Percentiles rank a stretch among this genome's conserved stretches.
phyloP scores from a whole-genome alignment of 208 protist species.

The Strigomonas culicis region DNA sequence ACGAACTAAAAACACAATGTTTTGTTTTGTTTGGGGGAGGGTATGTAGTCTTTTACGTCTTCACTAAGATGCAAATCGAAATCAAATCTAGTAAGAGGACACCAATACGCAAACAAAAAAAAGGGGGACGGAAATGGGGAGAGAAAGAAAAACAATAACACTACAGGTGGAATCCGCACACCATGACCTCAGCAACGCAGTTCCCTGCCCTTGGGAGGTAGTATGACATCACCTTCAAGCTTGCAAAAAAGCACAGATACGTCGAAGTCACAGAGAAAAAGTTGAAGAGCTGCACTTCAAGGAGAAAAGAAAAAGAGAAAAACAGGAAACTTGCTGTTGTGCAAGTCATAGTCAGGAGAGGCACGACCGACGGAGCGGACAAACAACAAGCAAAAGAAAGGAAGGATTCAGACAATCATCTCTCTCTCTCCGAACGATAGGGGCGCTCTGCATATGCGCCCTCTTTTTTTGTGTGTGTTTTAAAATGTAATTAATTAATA shows the following conservation, averaged over 20 bases:
- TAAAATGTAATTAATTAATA: slow-evolving; percentile 5
- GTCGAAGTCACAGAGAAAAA: too few relatives aligned
- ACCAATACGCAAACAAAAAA: not conserved
- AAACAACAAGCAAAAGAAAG: not conserved
- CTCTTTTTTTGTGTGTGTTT: too few relatives aligned
- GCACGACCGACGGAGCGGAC: not conserved
- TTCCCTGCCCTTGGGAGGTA: too few relatives aligned
- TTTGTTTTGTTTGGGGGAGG: too few relatives aligned
- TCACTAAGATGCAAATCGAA: too few relatives aligned
- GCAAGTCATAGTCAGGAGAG: not conserved
- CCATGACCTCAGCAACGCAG: too few relatives aligned
- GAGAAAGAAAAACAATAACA: not conserved
- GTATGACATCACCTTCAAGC: too few relatives aligned
- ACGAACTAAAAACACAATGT: not conserved
- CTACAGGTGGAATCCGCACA: not conserved
- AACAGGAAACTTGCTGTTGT: not conserved
- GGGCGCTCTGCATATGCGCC: too few relatives aligned
- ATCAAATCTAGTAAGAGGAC: not conserved
- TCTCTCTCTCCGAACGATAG: too few relatives aligned
- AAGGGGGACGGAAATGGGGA: not conserved
- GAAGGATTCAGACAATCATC: not conserved
- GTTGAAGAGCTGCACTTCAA: too few relatives aligned
- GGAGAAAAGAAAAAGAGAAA: slow-evolving; percentile 4
- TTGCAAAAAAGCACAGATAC: too few relatives aligned
- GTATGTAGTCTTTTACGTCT: too few relatives aligned